phyloP scores from a whole-genome alignment of 179 eudicot genomes.

The Actinidia arguta region DNA sequence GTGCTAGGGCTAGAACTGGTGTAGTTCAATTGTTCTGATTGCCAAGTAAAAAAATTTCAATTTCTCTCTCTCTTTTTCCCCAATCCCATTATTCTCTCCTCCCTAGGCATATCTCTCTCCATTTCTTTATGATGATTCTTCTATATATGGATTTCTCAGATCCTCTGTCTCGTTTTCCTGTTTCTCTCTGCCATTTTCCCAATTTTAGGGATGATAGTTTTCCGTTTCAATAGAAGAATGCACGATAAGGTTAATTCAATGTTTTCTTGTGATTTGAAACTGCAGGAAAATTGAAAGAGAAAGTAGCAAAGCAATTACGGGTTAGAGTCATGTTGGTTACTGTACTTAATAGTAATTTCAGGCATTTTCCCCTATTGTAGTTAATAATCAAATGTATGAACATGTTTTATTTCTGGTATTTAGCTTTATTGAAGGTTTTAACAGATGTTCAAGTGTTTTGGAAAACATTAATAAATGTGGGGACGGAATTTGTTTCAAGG shows the following conservation, averaged over 20 bases:
- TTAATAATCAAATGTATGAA: not conserved
- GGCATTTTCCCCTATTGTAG: not conserved
- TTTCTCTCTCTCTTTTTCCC: too few relatives aligned
- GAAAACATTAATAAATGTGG: not conserved
- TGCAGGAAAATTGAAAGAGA: not conserved
- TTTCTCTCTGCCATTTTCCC: too few relatives aligned
- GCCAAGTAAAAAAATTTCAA: too few relatives aligned
- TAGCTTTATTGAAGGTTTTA: not conserved
- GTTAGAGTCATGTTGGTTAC: not conserved
- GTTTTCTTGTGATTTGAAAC: not conserved
- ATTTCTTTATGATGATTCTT: too few relatives aligned
- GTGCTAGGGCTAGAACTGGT: too few relatives aligned
- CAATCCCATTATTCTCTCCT: too few relatives aligned
- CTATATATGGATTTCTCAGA: too few relatives aligned
- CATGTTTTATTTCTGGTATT: not conserved
- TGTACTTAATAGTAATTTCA: not conserved
- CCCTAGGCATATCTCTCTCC: too few relatives aligned
- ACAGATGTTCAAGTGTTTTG: not conserved
- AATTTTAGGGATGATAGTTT: too few relatives aligned
- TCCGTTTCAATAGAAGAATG: not conserved
- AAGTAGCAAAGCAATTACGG: not conserved
- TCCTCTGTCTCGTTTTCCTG: too few relatives aligned
- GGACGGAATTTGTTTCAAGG: not conserved
- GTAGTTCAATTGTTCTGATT: too few relatives aligned
- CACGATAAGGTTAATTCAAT: not conserved